Conservation (phyloP, 169 alveolate genomes). For the Hammondia hammondi region DNA sequence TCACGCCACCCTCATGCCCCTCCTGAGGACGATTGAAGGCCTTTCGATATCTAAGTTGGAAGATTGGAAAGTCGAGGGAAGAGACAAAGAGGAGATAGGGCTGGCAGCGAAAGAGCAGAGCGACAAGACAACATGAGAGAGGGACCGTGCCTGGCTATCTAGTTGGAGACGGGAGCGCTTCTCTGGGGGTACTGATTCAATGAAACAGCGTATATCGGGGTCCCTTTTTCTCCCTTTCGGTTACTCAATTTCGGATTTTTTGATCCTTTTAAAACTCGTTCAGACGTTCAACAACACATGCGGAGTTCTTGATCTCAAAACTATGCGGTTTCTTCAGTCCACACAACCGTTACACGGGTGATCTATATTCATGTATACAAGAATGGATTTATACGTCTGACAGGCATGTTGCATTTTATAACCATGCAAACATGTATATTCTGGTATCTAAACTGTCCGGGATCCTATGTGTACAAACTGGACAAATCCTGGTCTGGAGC, state of each 20-base stretch:
- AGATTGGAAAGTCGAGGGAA: background rate
- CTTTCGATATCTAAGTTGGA: background rate
- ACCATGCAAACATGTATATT: background rate
- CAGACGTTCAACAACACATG: background rate
- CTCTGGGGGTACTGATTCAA: too few relatives aligned
- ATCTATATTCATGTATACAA: too few relatives aligned
- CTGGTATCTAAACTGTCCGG: background rate
- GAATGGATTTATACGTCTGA: background rate
- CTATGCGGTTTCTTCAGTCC: too few relatives aligned
- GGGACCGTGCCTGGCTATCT: too few relatives aligned
- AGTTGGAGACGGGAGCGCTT: too few relatives aligned
- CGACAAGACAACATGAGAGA: background rate
- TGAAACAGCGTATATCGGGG: too few relatives aligned
- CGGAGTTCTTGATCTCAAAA: background rate
- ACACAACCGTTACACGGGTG: too few relatives aligned
- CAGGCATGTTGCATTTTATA: background rate
- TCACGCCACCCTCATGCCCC: constrained; percentile 67
- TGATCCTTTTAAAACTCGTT: too few relatives aligned
- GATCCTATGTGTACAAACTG: too few relatives aligned
- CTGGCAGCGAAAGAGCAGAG: background rate
- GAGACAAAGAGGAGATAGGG: background rate
- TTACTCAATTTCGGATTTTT: too few relatives aligned
- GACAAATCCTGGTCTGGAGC: too few relatives aligned
- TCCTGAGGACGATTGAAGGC: constrained; percentile 47
- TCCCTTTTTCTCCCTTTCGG: too few relatives aligned